Conservation (phyloP, 2,329 filamentous ascomycete species). For the Aschersonia sp. region DNA sequence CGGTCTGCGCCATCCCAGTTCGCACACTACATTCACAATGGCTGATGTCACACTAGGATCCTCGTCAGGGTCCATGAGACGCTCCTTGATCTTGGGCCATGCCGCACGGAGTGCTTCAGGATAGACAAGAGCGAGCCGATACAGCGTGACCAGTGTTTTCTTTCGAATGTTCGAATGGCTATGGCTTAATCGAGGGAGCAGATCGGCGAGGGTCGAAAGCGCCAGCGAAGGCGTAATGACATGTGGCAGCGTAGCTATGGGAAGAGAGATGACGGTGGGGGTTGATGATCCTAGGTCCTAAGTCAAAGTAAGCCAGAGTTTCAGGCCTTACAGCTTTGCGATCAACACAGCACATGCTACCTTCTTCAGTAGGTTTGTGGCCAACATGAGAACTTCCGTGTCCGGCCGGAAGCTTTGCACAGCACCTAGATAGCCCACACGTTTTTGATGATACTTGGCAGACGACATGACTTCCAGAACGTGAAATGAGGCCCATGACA, state of each 20-base stretch:
- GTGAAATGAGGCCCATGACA: constrained; percentile 98
- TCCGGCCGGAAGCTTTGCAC: constrained; percentile 93
- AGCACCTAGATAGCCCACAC: constrained; percentile 86
- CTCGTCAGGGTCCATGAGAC: constrained; percentile 77
- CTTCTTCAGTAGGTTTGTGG: constrained; percentile 94
- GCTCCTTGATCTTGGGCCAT: constrained; percentile 96
- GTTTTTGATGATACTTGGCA: constrained; percentile 84
- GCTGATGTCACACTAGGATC: constrained; percentile 89
- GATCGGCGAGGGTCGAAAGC: constrained; percentile 73
- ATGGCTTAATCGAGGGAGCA: constrained; percentile 76
- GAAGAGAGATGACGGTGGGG: constrained; percentile 67
- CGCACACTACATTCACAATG: constrained; percentile 93
- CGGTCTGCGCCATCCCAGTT: constrained; percentile 84
- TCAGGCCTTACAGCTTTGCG: too few relatives aligned
- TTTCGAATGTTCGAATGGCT: constrained; percentile 78
- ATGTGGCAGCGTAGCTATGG: constrained; percentile 82
- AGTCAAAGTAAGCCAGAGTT: not conserved
- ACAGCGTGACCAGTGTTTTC: constrained; percentile 90
- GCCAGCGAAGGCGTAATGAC: constrained; percentile 87
- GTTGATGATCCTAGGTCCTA: constrained; percentile 58
- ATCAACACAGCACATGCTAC: constrained; percentile 19
- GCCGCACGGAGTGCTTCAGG: constrained; percentile 83
- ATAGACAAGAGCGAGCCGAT: constrained; percentile 87
- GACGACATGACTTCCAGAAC: constrained; percentile 99
- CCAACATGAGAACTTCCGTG: constrained; percentile 94